Conservation (phyloP, 202 grass and related monocot species). For the Zizania palustris region DNA sequence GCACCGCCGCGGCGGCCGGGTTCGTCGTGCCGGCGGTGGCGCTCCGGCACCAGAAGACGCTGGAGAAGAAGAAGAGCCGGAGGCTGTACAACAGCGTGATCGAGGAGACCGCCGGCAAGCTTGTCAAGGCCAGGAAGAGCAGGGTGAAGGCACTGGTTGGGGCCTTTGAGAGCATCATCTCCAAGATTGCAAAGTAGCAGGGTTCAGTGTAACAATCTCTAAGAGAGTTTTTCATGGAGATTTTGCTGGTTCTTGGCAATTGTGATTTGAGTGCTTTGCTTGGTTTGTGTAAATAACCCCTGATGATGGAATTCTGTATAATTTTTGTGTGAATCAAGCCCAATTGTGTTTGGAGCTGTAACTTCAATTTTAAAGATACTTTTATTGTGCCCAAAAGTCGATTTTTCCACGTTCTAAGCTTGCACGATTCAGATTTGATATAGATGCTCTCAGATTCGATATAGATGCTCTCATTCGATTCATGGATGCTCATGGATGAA, state of each 20-base stretch:
- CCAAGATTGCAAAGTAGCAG: no score
- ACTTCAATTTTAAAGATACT: not conserved
- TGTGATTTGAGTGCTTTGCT: no score
- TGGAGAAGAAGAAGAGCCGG: slow-evolving; percentile 71
- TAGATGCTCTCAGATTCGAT: no score
- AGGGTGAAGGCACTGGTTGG: slow-evolving; percentile 11
- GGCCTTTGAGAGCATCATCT: no score
- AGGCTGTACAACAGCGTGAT: slow-evolving; percentile 73
- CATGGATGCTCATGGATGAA: no score
- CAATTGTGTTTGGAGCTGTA: not conserved
- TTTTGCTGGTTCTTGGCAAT: no score
- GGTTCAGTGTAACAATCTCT: no score
- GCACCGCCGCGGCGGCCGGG: not conserved
- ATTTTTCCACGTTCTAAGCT: no score
- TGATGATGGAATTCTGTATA: not conserved
- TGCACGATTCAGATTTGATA: no score
- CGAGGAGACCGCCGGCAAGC: slow-evolving; percentile 78
- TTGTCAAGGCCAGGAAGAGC: slow-evolving; percentile 80
- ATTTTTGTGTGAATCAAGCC: not conserved
- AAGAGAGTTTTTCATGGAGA: no score
- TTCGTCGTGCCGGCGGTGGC: slow-evolving; percentile 46
- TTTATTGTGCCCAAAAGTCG: not conserved
- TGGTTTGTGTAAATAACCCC: no score
- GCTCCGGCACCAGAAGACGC: slow-evolving; percentile 65
- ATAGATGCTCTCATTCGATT: no score